Evolutionary conservation across 805 yeast species (phyloP).

Genomic region (Cyberlindnera xishuangbannaensis): DNA sequence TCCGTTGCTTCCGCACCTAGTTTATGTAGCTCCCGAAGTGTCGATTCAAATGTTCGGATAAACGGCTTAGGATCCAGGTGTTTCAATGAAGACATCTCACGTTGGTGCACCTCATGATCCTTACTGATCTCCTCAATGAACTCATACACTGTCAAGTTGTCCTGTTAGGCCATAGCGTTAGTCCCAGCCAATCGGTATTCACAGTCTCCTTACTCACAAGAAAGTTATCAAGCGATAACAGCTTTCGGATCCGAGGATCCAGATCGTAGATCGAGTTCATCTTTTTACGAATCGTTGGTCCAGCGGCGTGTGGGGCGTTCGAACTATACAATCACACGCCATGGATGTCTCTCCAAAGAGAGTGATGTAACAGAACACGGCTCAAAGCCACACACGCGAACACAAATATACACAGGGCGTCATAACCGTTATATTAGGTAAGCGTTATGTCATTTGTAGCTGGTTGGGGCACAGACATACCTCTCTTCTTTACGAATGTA

Average conservation of each 20-base stretch:
- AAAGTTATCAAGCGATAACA: conserved; percentile 56
- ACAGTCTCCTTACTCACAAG: conserved; percentile 27
- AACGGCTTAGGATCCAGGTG: conserved; percentile 86
- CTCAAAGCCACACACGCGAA: too few species aligned
- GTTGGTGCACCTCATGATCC: conserved; percentile 50
- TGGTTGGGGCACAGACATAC: too few species aligned
- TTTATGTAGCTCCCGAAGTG: conserved; percentile 62
- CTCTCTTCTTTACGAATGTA: too few species aligned
- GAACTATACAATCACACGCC: too few species aligned
- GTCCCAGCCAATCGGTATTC: background rate
- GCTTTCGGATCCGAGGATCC: conserved; percentile 54
- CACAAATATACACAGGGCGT: too few species aligned
- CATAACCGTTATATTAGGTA: too few species aligned
- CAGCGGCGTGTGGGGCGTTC: too few species aligned
- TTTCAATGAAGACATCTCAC: conserved; percentile 45
- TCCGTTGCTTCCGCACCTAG: conserved; percentile 51
- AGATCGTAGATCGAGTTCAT: conserved; percentile 49
- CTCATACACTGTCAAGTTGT: conserved; percentile 67
- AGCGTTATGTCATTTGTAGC: too few species aligned
- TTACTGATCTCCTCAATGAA: conserved; percentile 76
- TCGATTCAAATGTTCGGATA: conserved; percentile 87
- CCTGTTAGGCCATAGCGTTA: conserved; percentile 22
- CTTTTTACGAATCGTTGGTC: background rate
- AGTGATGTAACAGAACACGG: too few species aligned
- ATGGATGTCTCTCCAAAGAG: too few species aligned